Evolutionary conservation across 768 basidiomycete genomes (phyloP), one percentile per base, ranked within the genome.

Genomic region (Pluteus cervinus): DNA sequence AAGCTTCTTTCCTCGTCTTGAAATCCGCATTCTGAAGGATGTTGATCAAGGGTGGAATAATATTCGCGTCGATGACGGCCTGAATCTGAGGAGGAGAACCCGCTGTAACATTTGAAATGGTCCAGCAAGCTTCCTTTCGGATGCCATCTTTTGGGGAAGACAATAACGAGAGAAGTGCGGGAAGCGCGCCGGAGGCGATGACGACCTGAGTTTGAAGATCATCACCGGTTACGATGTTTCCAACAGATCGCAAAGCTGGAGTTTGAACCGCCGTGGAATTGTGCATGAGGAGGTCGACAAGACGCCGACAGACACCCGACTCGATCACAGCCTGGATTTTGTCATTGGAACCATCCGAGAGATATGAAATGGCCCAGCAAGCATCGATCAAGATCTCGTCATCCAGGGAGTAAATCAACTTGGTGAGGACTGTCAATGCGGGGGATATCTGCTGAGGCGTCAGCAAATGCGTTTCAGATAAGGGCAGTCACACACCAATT

Each of bases 271-370:
- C 92, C 22, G 94, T 81, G 17, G 89, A 91, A 45, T 75, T 83
- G 53, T 91, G 86, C 87, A 97, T 90, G 47, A 99, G 80, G 29
- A 99, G 75, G 56, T 99, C 96, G 23, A 99, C 96, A 44, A 99
- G 79, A 51, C 96, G 82, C 59, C 96, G 79, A 67, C 93, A 96
- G 33, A 99, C 94, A 21, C 94, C 96, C 14, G 88, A 89, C 64
- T 98, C 94, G 52, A 99, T 98, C 40, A 99, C 96, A 22, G 96
- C 96, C 61, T 99, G 96, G 42, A 99, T 99, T 71, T 99, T 99
- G 69, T 99, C 96, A 55, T 96, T 96, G 23, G 92, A 87, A 33
- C 96, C 96, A 58, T 99, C 96, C 2, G 94, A 98, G 25, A 99
- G 82, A 65, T 99, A 99, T 26, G 93, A 97, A 60, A 99, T 94